Base-by-base conservation (phyloP, 2,329 filamentous ascomycete species). In the Erysiphe pulchra region DNA sequence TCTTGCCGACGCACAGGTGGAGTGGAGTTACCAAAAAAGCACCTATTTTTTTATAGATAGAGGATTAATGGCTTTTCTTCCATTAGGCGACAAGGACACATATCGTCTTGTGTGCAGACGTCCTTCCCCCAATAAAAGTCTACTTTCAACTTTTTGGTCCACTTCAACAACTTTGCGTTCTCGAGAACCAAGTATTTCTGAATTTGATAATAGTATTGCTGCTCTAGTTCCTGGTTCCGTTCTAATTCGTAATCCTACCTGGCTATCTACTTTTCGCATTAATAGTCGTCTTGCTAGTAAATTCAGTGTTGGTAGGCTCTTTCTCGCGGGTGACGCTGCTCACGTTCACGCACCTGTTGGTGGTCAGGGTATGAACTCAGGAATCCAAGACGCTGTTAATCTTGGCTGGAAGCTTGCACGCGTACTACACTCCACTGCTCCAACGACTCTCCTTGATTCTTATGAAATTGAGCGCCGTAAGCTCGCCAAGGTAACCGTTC, bases 281-380 rank as follows among this genome's bases (percentile, higher is more conserved):
- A 65, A 66, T 52, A 60, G 66, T 50, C 57, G 64, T 7, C 59
- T 62, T 30, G 61, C 61, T 2, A 57, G 57, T 8, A 51, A 49
- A 9, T 68, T 69, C 51, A 63, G 64, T 6, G 37, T 45, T 13
- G 50, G 50, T 33, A 32, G 53, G 6, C 63, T 84, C 9, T 83
- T 84, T 55, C 9, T 54, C 34, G 53, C 63, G 65, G 47, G 61
- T 66, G 24, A 58, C 66, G 68, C 69, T n/a, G 69, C 66, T 48
- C 70, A 73, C 48, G 73, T 71, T 0, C 73, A 77, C 52, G 70
- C 66, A 1, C 72, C 73, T 1, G 75, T 76, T 55, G 73, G 72
- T 0, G 73, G 71, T 0, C 73, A 77, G 54, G 73, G 68, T 2
- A 67, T 70, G 63, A 70, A 70, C 47, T 65, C 67, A 16, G 62